phyloP scores from a whole-genome alignment of 805 yeast genomes.

The Saturnispora quitensis region DNA sequence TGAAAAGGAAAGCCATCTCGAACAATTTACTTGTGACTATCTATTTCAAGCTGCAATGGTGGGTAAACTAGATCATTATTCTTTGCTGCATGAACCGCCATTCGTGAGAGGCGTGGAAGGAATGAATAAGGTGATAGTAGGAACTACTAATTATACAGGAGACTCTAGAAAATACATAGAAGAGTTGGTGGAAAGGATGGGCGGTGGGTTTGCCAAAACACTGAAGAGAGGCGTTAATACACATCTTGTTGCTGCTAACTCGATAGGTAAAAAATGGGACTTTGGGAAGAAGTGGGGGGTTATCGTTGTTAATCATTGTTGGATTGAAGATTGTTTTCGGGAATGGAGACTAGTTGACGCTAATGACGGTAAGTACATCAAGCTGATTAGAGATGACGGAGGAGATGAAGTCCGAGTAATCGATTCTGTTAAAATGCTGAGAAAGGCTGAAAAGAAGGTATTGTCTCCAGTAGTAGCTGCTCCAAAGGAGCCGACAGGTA shows the following conservation, averaged over 20 bases:
- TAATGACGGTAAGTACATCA: conserved; percentile 34
- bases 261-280: conserved; percentile 63
- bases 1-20: not conserved
- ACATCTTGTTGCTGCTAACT: conserved; percentile 58
- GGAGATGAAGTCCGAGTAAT: conserved; percentile 36
- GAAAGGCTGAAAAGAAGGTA: not conserved
- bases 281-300: conserved; percentile 68
- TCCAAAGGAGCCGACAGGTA: not conserved
- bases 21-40: conserved; percentile 2
- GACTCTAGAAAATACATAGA: conserved; percentile 71
- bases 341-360: conserved; percentile 46
- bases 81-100: conserved; percentile 62
- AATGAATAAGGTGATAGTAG: conserved; percentile 45
- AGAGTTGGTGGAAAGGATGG: conserved; percentile 52
- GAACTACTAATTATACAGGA: conserved; percentile 78
- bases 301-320: conserved; percentile 63
- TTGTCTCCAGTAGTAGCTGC: not conserved
- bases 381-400: conserved; percentile 28
- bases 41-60: conserved; percentile 36
- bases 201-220: conserved; percentile 68
- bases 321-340: conserved; percentile 79
- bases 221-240: conserved; percentile 53
- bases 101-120: conserved; percentile 43
- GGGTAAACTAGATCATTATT: conserved; percentile 35
- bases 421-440: conserved; percentile 26